Base-by-base conservation (phyloP, 1,284 basidiomycete species). In the Coniferiporia sulphurascens region DNA sequence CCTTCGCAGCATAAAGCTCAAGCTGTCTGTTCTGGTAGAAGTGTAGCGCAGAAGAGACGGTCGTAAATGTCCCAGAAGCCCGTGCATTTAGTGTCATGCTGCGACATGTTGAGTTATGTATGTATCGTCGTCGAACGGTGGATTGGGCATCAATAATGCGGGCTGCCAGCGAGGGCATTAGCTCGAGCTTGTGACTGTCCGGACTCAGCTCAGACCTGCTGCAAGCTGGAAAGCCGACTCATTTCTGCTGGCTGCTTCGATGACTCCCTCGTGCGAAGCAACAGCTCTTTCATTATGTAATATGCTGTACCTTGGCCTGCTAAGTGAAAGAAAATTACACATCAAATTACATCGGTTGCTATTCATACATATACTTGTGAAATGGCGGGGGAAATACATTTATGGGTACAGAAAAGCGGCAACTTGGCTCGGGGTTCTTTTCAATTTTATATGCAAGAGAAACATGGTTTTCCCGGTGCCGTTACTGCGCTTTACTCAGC, bases 11-110 rank as follows among this genome's bases (percentile, higher is more conserved):
- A 80, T 91, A 93, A 6, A 87, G 74, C 65, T 94, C 93, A 52
- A 95, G 75, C 56, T 91, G 89, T 65, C 82, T 82, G 68, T 94
- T 95, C 66, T 91, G 87, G 69, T 95, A 95, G 70, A 95, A 95
- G 66, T 91, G 88, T 12, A 79, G 46, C 9, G 60, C 60, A 17
- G 60, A 62, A 21, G 59, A 57, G 6, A 61, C 55, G 2, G 44
- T 44, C 19, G 59, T 46, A 13, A 52, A 53, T 51, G 45, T 12
- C 12, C 21, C 4, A 6, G 32, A 4, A 12, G 38, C 12, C 38
- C 38, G 38, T 2, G 38, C 9, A 15, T 41, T 41, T 41, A 15
- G 41, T 13, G 12, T 44, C 21, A 19, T 56, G n/a, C 45, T 36
- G 10, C 45, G 45, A 48, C 32, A 41, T 8, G 12, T 35, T n/a